phyloP scores from a whole-genome alignment of 305 asterid species.

The Solanum hybrid region DNA sequence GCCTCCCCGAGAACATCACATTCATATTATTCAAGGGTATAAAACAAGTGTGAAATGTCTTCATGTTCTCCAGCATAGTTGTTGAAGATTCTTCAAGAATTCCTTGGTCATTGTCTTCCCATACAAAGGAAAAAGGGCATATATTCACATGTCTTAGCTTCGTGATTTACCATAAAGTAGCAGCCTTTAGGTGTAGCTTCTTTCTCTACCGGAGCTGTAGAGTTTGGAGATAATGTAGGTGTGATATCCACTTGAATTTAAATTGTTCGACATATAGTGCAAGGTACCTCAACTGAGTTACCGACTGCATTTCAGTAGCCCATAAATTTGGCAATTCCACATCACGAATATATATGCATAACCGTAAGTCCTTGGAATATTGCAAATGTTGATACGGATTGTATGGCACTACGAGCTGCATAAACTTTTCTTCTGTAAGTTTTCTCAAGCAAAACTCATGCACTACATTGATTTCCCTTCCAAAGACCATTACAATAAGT shows the following conservation, averaged over 20 bases:
- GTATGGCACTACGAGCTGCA: background rate
- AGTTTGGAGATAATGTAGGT: slow-evolving; percentile 9
- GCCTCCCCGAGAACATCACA: background rate
- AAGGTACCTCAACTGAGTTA: background rate
- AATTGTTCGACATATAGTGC: background rate
- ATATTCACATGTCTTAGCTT: slow-evolving; percentile 9
- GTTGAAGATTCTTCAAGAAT: background rate
- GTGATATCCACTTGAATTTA: background rate
- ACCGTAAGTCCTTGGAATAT: background rate
- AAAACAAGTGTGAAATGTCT: background rate
- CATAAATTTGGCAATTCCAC: background rate
- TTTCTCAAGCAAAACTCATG: background rate
- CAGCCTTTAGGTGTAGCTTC: background rate
- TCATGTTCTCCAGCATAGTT: background rate
- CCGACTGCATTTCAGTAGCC: background rate
- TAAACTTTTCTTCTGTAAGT: too few relatives aligned
- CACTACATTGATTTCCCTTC: background rate
- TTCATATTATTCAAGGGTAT: background rate
- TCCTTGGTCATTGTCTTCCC: background rate
- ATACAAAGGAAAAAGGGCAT: background rate
- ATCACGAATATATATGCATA: background rate
- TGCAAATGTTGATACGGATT: background rate
- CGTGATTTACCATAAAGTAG: background rate
- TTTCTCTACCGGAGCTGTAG: background rate
- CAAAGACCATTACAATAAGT: background rate